Evolutionary conservation across 1,139 yeast species (phyloP).

Genomic region (Blastobotrys aristatus): DNA sequence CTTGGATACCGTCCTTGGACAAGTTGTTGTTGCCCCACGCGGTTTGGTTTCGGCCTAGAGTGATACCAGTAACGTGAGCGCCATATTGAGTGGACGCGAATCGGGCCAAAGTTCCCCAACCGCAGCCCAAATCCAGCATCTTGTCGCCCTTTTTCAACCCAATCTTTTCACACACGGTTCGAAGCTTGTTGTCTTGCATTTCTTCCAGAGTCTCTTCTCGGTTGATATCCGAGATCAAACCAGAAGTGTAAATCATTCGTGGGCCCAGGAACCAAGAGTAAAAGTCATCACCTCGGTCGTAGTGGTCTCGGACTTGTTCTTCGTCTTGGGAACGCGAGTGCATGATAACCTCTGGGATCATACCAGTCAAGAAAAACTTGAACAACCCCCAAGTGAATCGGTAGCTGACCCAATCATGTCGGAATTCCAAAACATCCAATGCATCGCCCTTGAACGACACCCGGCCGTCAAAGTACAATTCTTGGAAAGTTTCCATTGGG

Average conservation of each 20-base stretch:
- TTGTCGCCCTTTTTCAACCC: slow-evolving; percentile 66
- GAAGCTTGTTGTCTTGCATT: slow-evolving; percentile 85
- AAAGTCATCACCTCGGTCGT: slow-evolving; percentile 95
- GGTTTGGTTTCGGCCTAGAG: slow-evolving; percentile 87
- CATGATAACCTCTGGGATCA: slow-evolving; percentile 90
- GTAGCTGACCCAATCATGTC: slow-evolving; percentile 90
- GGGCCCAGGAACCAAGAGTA: slow-evolving; percentile 94
- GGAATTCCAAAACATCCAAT: slow-evolving; percentile 74
- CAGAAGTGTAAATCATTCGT: slow-evolving; percentile 90
- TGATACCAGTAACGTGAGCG: slow-evolving; percentile 83
- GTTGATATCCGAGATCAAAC: slow-evolving; percentile 68
- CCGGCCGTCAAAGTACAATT: slow-evolving; percentile 76
- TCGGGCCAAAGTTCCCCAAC: slow-evolving; percentile 93
- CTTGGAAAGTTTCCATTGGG: slow-evolving; percentile 92
- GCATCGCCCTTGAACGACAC: slow-evolving; percentile 87
- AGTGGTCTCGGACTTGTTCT: slow-evolving; percentile 93
- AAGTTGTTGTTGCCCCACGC: slow-evolving; percentile 79
- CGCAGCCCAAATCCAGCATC: slow-evolving; percentile 85
- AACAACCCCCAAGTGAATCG: slow-evolving; percentile 72
- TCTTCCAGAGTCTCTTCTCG: slow-evolving; percentile 76
- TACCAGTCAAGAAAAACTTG: slow-evolving; percentile 76
- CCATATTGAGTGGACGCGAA: slow-evolving; percentile 80
- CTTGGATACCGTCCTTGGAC: slow-evolving; percentile 59
- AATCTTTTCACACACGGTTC: slow-evolving; percentile 82
- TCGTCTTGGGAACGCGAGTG: slow-evolving; percentile 93